Evolutionary conservation across 1,139 yeast genomes (phyloP), one percentile per base, ranked within the genome.

Genomic region (Martiniozyma asiatica): DNA sequence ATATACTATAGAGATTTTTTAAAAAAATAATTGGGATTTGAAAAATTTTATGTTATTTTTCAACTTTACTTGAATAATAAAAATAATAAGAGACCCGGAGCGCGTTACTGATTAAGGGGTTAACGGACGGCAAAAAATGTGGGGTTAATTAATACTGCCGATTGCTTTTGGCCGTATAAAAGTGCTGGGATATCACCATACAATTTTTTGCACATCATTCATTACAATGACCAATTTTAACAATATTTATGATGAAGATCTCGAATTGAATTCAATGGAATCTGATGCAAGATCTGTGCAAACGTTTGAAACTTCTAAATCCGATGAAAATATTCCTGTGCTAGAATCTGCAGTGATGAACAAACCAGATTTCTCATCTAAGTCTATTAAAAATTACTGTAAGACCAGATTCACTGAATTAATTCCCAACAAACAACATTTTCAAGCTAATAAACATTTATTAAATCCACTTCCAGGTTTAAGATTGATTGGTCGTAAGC

Each of bases 401-500:
- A 48, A 30, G 7, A 54, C 67, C 0, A 55, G 74, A 39, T 35
- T 66, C 33, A 52, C 68, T 1, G 57, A 61, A 6, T 48, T 68
- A 7, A 35, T 56, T 11, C 73, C 73, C 3, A 53, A 64, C 5
- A 50, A 45, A 35, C 50, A 44, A 26, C 41, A 50, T 35, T 32
- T 56, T 22, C 32, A 29, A 34, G 43, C 40, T 10, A 50, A 55
- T 37, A 45, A 38, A 27, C 47, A 49, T 29, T 42, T 58, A n/a
- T 25, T 68, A 24, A 73, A 73, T 46, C 80, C 80, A 2, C 39
- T 72, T 24, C 73, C 73, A 0, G 68, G 67, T 18, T 55, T 74
- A 20, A 50, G 50, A 15, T 48, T 51, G 38, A 59, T 75, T 47
- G 58, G 58, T 14, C 48, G 56, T 27, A 56, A 52, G 31, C 73